phyloP scores from a whole-genome alignment of 495 filamentous ascomycete species.

The Thermochaetoides thermophila region DNA sequence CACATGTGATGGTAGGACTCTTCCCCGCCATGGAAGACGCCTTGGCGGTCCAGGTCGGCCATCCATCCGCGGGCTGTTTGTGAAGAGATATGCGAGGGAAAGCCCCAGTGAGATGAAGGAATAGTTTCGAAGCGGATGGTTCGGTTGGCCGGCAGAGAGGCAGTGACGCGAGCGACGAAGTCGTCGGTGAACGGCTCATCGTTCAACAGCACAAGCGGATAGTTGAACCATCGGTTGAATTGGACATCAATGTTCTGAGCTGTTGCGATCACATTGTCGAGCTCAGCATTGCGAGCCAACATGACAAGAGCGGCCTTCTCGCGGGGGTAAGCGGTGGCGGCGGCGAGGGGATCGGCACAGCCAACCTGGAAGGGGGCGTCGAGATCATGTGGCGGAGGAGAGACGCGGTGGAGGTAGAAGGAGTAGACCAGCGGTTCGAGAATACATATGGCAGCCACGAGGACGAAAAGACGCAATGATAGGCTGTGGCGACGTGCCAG shows the following conservation, averaged over 20 bases:
- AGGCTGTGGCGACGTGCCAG: neutral
- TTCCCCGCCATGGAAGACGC: constrained; percentile 96
- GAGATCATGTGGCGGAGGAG: constrained; percentile 20
- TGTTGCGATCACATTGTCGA: constrained; percentile 78
- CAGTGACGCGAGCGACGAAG: constrained; percentile 72
- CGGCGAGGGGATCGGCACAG: constrained; percentile 25
- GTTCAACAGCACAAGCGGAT: constrained; percentile 94
- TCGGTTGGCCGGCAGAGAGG: constrained; percentile 63
- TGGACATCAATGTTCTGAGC: constrained; percentile 87
- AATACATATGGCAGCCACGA: constrained; percentile 6
- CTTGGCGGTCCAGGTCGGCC: constrained; percentile 67
- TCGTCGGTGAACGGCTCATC: constrained; percentile 75
- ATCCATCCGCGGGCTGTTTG: constrained; percentile 74
- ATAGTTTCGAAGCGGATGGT: constrained; percentile 67
- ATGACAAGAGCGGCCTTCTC: constrained; percentile 92
- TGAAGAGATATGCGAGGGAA: constrained; percentile 72
- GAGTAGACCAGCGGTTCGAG: constrained; percentile 18
- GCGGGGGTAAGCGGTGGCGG: constrained; percentile 40
- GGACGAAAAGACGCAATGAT: neutral
- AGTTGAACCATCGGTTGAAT: constrained; percentile 96
- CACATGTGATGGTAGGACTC: constrained; percentile 98
- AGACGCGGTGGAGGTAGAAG: constrained; percentile 19
- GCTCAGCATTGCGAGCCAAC: constrained; percentile 79
- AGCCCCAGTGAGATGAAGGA: constrained; percentile 75
- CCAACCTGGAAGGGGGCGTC: constrained; percentile 29